phyloP scores from a whole-genome alignment of 768 basidiomycete genomes.

The Tylopilus sp. region DNA sequence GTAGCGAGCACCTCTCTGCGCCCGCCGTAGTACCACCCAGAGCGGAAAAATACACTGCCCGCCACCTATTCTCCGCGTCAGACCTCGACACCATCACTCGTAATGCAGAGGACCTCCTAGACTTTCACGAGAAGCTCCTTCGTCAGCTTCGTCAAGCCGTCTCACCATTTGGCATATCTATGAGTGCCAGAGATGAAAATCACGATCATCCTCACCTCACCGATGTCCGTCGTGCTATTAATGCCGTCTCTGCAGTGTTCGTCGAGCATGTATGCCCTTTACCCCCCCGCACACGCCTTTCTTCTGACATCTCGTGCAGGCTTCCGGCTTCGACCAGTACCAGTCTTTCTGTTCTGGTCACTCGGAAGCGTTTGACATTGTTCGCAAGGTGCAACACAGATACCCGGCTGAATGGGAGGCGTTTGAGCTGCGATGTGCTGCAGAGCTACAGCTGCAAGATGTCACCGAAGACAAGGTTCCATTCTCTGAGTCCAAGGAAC shows the following conservation, averaged over 20 bases:
- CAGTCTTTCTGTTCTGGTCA: conserved; percentile 87
- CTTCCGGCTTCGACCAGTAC: conserved; percentile 72
- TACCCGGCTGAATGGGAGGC: conserved; percentile 74
- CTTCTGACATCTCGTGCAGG: conserved; percentile 41
- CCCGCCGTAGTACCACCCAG: conserved; percentile 15
- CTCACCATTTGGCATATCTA: conserved; percentile 47
- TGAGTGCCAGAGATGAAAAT: conserved; percentile 25
- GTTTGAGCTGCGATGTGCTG: conserved; percentile 76
- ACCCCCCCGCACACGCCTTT: neutral
- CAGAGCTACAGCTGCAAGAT: conserved; percentile 30
- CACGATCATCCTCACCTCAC: conserved; percentile 17
- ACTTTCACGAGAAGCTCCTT: conserved; percentile 67
- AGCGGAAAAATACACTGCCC: conserved; percentile 35
- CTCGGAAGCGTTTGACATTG: conserved; percentile 70
- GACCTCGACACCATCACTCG: conserved; percentile 61
- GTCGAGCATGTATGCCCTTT: conserved; percentile 45
- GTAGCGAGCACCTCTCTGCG: conserved; percentile 8
- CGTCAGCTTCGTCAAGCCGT: conserved; percentile 48
- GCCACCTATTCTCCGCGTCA: conserved; percentile 51
- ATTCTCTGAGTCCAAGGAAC: conserved; percentile 6
- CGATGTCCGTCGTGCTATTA: conserved; percentile 39
- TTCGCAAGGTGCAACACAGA: conserved; percentile 62
- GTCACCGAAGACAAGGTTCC: conserved; percentile 2
- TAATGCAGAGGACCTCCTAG: conserved; percentile 65
- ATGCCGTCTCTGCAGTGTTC: conserved; percentile 52